These are phyloP conservation scores for Diphasiastrum complanatum DNA, from an alignment of 83 land plant species.

Conservation along the genomic window DNA sequence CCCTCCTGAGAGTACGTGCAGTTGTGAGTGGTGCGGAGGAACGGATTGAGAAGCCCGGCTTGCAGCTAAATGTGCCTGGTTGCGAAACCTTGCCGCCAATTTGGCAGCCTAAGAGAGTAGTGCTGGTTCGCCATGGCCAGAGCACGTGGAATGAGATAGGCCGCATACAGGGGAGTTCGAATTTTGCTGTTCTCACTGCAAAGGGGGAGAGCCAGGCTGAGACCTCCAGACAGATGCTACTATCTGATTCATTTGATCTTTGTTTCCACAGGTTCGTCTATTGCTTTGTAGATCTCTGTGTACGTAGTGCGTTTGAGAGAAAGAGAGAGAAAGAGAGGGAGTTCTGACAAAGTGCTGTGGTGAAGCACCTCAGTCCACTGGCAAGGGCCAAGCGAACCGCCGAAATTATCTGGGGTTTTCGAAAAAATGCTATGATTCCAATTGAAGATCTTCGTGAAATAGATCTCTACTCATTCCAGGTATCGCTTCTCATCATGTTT, in stretches of 20 bases:
- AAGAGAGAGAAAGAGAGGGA: too few species aligned
- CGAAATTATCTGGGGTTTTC: slow-evolving; percentile 77
- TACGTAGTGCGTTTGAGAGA: too few species aligned
- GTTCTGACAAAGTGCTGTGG: too few species aligned
- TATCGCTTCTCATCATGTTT: slow-evolving; percentile 29
- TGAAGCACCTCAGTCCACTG: too few species aligned
- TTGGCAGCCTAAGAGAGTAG: slow-evolving; percentile 6
- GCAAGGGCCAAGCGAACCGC: slow-evolving; percentile 86
- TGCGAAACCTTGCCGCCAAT: slow-evolving; percentile 6
- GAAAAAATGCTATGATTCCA: slow-evolving; percentile 46
- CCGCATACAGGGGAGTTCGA: slow-evolving; percentile 14
- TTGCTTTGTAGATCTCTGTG: too few species aligned
- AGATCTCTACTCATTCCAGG: slow-evolving; percentile 92
- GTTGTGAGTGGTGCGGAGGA: too few species aligned
- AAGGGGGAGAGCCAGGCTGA: slow-evolving; percentile 15
- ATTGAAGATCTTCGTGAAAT: slow-evolving; percentile 80
- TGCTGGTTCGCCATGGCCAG: slow-evolving; percentile 13
- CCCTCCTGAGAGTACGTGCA: too few species aligned
- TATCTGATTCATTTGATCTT: slow-evolving; percentile 6
- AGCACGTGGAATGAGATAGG: slow-evolving; percentile 16
- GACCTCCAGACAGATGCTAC: slow-evolving; percentile 10
- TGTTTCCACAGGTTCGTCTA: slow-evolving; percentile 10
- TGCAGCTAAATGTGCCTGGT: too few species aligned
- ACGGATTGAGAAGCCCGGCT: too few species aligned
- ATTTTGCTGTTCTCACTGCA: slow-evolving; percentile 6